Evolutionary conservation across 179 eudicot genomes (phyloP).

Genomic region (Actinidia polygama): DNA sequence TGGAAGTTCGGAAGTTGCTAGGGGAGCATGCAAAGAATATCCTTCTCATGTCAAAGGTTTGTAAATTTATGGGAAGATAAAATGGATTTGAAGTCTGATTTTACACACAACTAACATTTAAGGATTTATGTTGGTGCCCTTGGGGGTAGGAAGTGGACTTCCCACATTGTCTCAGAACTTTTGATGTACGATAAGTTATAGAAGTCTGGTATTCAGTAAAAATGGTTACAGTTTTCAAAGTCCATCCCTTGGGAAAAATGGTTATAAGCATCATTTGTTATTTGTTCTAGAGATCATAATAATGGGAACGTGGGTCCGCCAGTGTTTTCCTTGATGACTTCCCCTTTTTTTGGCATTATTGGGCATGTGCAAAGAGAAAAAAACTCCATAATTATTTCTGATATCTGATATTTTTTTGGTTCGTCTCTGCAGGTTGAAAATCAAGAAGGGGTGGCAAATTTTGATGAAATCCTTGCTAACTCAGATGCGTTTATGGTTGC

Average conservation of each 20-base stretch:
- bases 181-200: not conserved
- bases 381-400: not conserved
- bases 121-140: not conserved
- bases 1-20: constrained; percentile 45
- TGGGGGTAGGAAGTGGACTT: not conserved
- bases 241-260: not conserved
- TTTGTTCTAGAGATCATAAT: not conserved
- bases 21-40: constrained; percentile 47
- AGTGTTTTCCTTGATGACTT: not conserved
- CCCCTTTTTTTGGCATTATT: not conserved
- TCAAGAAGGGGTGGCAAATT: constrained; percentile 52
- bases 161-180: not conserved
- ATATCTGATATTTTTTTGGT: not conserved
- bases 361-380: not conserved
- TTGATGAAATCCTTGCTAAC: constrained; percentile 47
- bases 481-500: constrained; percentile 56
- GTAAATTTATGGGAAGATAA: constrained; percentile 4
- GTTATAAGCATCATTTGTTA: constrained; percentile 10
- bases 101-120: not conserved
- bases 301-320: not conserved
- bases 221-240: not conserved
- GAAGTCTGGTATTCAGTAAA: not conserved
- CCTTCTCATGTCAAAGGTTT: constrained; percentile 49
- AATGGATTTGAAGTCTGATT: not conserved
- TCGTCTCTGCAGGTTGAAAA: constrained; percentile 40